phyloP scores from a whole-genome alignment of 805 yeast genomes.

The Yamadazyma kitorensis region DNA sequence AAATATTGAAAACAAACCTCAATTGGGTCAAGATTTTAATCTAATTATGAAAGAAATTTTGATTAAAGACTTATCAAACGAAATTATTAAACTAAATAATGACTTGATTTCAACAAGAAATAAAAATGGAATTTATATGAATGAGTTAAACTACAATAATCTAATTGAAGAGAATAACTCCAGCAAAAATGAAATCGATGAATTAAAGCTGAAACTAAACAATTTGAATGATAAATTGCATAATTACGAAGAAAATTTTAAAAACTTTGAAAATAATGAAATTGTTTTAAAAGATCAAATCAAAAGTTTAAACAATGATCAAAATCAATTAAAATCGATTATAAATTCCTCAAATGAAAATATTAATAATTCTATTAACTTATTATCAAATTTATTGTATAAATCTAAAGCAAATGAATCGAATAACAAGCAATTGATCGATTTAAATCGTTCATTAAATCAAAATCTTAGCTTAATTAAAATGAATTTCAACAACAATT shows the following conservation, averaged over 20 bases:
- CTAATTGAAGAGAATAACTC: slow-evolving; percentile 16
- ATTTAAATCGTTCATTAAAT: slow-evolving; percentile 6
- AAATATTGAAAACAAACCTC: slow-evolving; percentile 66
- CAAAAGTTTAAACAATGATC: neutral
- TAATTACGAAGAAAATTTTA: slow-evolving; percentile 7
- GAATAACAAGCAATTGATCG: slow-evolving; percentile 5
- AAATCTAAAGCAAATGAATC: slow-evolving; percentile 2
- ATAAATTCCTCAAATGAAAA: slow-evolving; percentile 2
- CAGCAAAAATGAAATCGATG: slow-evolving; percentile 12
- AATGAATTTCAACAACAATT: slow-evolving; percentile 9
- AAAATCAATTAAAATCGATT: neutral
- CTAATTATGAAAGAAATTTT: slow-evolving; percentile 48
- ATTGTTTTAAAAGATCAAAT: neutral
- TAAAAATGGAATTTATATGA: slow-evolving; percentile 66
- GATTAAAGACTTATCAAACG: slow-evolving; percentile 53
- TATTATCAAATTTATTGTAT: neutral
- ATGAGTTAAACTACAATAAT: slow-evolving; percentile 49
- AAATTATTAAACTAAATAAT: slow-evolving; percentile 51
- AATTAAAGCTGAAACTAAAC: slow-evolving; percentile 10
- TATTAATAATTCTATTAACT: neutral
- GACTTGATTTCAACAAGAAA: slow-evolving; percentile 62
- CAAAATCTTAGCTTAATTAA: slow-evolving; percentile 7
- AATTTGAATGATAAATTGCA: slow-evolving; percentile 4
- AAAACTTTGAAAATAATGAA: slow-evolving; percentile 8
- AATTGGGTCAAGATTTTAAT: slow-evolving; percentile 39